Conservation (phyloP, 2,329 filamentous ascomycete species). For the Leptographium flavum region DNA sequence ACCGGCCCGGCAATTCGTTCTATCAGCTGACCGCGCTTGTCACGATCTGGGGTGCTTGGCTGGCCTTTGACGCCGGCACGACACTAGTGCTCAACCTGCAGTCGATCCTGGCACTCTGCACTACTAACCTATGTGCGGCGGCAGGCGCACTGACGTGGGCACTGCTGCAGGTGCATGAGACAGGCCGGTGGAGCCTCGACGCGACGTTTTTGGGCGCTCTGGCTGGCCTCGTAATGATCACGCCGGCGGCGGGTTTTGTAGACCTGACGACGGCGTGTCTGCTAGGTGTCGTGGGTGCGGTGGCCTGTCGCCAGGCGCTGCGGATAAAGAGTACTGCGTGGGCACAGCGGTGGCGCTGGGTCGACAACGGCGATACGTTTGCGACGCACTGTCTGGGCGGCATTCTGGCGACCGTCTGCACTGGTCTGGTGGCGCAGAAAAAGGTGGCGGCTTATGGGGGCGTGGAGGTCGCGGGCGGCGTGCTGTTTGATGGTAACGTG, state of each 20-base stretch:
- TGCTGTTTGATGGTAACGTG: conserved; percentile 37
- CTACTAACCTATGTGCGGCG: conserved; percentile 78
- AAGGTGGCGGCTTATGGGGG: conserved; percentile 15
- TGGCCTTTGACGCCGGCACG: conserved; percentile 95
- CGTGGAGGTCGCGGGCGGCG: conserved; percentile 32
- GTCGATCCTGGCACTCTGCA: conserved; percentile 93
- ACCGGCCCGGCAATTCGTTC: conserved; percentile 4
- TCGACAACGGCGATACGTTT: conserved; percentile 9
- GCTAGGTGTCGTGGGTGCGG: conserved; percentile 3
- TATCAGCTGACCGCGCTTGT: conserved; percentile 62
- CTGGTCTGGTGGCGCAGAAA: conserved; percentile 4
- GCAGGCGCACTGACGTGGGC: conserved; percentile 89
- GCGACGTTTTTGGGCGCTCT: conserved; percentile 58
- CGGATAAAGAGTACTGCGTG: conserved; percentile 5
- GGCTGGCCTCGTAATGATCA: conserved; percentile 54
- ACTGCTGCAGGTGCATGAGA: conserved; percentile 82
- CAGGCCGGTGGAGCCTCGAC: conserved; percentile 77
- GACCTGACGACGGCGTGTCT: conserved; percentile 18
- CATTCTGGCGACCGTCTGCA: conserved; percentile 5
- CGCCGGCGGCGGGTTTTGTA: conserved; percentile 55
- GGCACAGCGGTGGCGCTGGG: conserved; percentile 4
- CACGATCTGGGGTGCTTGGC: conserved; percentile 97
- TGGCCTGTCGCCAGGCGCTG: conserved; percentile 4
- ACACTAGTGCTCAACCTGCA: conserved; percentile 85
- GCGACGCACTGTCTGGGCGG: conserved; percentile 8